Conservation (phyloP, 2,329 filamentous ascomycete genomes). For the Akanthomyces lecanii region DNA sequence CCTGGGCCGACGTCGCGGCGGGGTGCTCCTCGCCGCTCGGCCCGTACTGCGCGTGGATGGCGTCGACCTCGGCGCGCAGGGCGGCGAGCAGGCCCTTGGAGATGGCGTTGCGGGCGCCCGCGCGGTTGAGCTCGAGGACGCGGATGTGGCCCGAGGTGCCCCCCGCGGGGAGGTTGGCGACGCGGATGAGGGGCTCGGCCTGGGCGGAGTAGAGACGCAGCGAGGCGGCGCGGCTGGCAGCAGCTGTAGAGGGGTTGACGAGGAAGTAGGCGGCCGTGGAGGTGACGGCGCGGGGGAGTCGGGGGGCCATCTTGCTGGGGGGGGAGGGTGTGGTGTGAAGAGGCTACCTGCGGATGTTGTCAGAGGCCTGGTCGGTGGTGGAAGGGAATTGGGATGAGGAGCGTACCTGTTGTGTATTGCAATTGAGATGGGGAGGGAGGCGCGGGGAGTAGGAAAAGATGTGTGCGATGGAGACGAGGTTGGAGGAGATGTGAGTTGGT, state of each 20-base stretch:
- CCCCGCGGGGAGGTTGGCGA: constrained; percentile 71
- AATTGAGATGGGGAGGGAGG: background rate
- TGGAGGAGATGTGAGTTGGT: background rate
- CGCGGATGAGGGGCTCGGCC: constrained; percentile 56
- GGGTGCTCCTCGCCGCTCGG: constrained; percentile 50
- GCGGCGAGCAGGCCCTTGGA: constrained; percentile 71
- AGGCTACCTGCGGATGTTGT: background rate
- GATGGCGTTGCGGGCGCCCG: constrained; percentile 83
- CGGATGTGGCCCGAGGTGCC: constrained; percentile 81
- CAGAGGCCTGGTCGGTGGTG: background rate
- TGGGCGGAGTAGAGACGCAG: constrained; percentile 41
- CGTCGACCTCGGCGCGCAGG: constrained; percentile 67
- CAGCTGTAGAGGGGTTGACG: constrained; percentile 19
- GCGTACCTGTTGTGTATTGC: background rate
- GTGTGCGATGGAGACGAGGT: background rate
- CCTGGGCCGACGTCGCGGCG: constrained; percentile 39
- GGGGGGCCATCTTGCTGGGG: constrained; percentile 2
- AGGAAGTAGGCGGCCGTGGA: constrained; percentile 24
- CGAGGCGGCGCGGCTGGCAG: constrained; percentile 13
- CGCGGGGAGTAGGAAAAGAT: background rate
- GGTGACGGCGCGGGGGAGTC: constrained; percentile 12
- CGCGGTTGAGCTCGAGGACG: constrained; percentile 82
- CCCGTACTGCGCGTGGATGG: constrained; percentile 62
- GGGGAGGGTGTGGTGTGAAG: too few relatives aligned
- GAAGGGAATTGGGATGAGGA: background rate